Base-by-base conservation (phyloP, 371 early-diverging fungal species). In the Zopfochytrium polystomum region DNA sequence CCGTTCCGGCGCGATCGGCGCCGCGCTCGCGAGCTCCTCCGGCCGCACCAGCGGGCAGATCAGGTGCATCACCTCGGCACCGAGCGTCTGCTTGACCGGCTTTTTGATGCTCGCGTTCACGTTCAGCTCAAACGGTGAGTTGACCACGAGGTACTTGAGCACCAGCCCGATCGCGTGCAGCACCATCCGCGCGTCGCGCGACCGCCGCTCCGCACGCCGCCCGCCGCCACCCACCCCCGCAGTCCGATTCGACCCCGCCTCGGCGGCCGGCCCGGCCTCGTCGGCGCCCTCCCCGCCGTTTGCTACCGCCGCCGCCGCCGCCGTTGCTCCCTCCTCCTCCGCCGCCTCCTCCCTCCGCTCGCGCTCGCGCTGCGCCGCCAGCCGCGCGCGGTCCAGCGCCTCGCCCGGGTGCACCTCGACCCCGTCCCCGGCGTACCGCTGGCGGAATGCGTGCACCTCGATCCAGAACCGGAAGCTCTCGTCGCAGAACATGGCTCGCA, bases 381-480 rank as follows among this genome's bases (percentile, higher is more conserved):
- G n/a, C n/a, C n/a, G n/a, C n/a, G n/a, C n/a, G n/a, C n/a, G n/a
- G n/a, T n/a, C n/a, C n/a, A 63, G 73, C 70, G 58, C 79, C 65
- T 43, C 68, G 50, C 35, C 81, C 27, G 25, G 76, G 68, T 47
- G 55, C 69, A 53, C 76, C 71, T 56, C 65, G 63, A 66, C 67
- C 67, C 20, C 62, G 58, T 20, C 52, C 20, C n/a, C 5, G 27
- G 51, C 26, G 33, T 62, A 57, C 0, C 47, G 25, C n/a, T 58
- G 20, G 1, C 73, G 59, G 56, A 68, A 72, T 20, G 63, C 51
- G 42, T 72, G 63, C 0, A 74, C 77, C 25, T 89, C 87, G 4
- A 82, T 70, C 80, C 83, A 83, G 53, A 87, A 89, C 44, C 83
- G 75, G 33, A 86, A 68, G 55, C 87, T 89, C 50, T 89, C 89